Evolutionary conservation across 1,284 basidiomycete species (phyloP).

Genomic region (Moesziomyces sp.): DNA sequence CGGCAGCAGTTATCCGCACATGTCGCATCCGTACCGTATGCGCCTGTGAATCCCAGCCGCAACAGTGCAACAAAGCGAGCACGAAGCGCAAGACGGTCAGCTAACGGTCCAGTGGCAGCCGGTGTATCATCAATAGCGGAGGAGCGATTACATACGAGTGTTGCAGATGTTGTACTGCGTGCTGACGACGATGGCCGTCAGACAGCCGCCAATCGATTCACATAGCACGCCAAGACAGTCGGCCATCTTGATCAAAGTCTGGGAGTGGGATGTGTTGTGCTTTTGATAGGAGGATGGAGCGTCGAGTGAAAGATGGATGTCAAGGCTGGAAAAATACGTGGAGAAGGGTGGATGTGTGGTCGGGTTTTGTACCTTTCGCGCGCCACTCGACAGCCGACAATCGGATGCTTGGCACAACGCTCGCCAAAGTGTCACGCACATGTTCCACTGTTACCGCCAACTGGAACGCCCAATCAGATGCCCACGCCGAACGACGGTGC

Average conservation of each 20-base stretch:
- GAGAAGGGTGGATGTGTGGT: background rate
- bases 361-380: background rate
- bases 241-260: slow-evolving; percentile 2
- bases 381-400: too few relatives aligned
- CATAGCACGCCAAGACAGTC: background rate
- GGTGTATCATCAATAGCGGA: too few relatives aligned
- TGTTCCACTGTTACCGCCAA: too few relatives aligned
- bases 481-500: too few relatives aligned
- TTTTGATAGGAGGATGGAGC: too few relatives aligned
- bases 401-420: background rate
- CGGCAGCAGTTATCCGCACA: slow-evolving; percentile 45
- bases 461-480: too few relatives aligned
- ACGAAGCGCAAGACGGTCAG: background rate
- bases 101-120: background rate
- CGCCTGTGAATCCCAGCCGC: slow-evolving; percentile 6
- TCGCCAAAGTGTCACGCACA: background rate
- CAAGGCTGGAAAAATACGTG: background rate
- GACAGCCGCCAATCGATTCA: slow-evolving; percentile 6
- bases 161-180: slow-evolving; percentile 31
- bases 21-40: slow-evolving; percentile 24
- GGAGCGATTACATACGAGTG: slow-evolving; percentile 9
- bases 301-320: too few relatives aligned
- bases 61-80: background rate
- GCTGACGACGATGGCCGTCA: slow-evolving; percentile 7
- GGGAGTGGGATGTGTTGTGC: background rate